Evolutionary conservation across 768 basidiomycete species (phyloP), one percentile per base, ranked within the genome.

Genomic region (Hygrophoropsis aurantiaca): DNA sequence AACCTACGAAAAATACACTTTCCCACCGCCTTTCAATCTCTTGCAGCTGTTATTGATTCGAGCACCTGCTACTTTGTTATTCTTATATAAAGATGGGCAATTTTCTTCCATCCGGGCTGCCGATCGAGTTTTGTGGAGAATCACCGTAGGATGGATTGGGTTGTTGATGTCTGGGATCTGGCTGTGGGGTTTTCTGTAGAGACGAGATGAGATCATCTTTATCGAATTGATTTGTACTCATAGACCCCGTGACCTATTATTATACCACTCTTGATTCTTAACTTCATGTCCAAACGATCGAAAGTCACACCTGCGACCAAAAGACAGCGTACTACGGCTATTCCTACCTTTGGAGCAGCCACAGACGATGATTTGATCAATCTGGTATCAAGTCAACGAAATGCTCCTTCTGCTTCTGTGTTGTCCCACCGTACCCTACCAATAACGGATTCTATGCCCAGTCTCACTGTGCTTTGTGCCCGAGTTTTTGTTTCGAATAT

Each of bases 11-110:
- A 65, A 69, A 3, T 71, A 74, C 46, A 58, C 55, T 39, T 83
- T 79, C 51, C 79, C 78, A 3, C 67, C 77, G 5, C 81, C 80
- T 0, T 69, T 82, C 58, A 82, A 78, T 59, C 45, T 82, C 39
- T 25, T 79, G 4, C 64, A 32, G 40, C 6, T 35, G 11, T 16
- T 53, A 18, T 10, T 44, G 18, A 38, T 50, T 13, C 36, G 23
- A 16, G 26, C 44, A 5, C 45, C 42, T 19, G 35, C 21, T 11
- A 32, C 41, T 15, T 19, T 37, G n/a, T 42, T 58, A 11, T 33
- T 39, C 18, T 10, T 57, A 13, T 52, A 59, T 7, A 62, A 66
- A 18, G 43, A 53, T 21, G 59, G 49, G 21, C 44, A 51, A 11
- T 39, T 34, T 4, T 50, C 20, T 1, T 24, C 46, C 5, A 33